Evolutionary conservation across 495 filamentous ascomycete genomes (phyloP), one percentile per base, ranked within the genome.

Genomic region (Penicillium tannophilum): DNA sequence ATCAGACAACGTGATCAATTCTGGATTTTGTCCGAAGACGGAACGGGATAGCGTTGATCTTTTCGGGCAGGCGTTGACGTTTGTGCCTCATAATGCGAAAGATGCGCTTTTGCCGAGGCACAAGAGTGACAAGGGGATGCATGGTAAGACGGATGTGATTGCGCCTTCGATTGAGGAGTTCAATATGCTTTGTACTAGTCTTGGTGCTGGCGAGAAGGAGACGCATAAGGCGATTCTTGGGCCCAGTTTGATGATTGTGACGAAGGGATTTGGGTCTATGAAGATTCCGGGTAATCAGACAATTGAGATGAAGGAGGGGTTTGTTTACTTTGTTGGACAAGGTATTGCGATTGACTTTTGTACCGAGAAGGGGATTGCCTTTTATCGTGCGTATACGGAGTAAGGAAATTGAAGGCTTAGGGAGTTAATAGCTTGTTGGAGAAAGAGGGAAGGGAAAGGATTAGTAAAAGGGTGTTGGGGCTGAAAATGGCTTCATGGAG

Each of bases 1-100:
- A 20, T 88, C 82, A 33, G 88, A 93, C 72, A 91, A 93, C 54
- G 89, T 93, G 24, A 77, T 92, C 12, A 90, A 89, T 59, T 82
- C 82, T 4, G 89, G 90, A 0, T 90, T 92, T 77, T 91, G 88
- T 63, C 88, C 88, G 1, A 76, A 76, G 0, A 76, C 83, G 0
- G 82, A 88, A 24, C 77, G 87, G 30, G 81, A 90, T 58, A 83
- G 73, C 54, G 77, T 85, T 43, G 84, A 89, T 28, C 57, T 85
- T 10, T 92, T 92, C 70, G 74, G 75, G 33, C 69, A 79, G 31
- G 80, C 82, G 1, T 63, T 92, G 4, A 87, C 79, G 0, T 91
- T 91, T 60, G 68, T 74, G 41, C 85, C 85, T 0, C 87, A 90
- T 49, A 75, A 69, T 20, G 65, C 72, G 0, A 70, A 82, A 6